Conservation (phyloP, 225 moss, liverwort and hornwort genomes). For the Sphagnum contortum region DNA sequence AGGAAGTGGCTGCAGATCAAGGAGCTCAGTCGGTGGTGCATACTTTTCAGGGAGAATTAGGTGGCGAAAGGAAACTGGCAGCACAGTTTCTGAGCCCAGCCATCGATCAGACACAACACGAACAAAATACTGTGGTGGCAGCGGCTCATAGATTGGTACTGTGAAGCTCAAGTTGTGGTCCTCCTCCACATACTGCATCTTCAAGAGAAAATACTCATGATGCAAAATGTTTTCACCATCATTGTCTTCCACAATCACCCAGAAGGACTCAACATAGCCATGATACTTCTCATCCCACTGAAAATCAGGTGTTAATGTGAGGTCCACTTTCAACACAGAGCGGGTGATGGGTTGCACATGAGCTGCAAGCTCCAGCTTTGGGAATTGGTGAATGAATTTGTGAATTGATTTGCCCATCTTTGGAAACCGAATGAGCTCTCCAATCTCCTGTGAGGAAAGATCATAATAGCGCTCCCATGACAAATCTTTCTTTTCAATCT, state of each 20-base stretch:
- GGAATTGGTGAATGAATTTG: slow-evolving; percentile 88
- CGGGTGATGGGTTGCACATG: slow-evolving; percentile 94
- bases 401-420: slow-evolving; percentile 95
- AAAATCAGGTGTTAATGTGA: slow-evolving; percentile 90
- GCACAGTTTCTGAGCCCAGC: slow-evolving; percentile 87
- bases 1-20: slow-evolving; percentile 88
- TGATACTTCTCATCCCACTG: slow-evolving; percentile 94
- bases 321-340: slow-evolving; percentile 76
- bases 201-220: slow-evolving; percentile 87
- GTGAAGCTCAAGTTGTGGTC: slow-evolving; percentile 89
- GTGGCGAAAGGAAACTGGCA: slow-evolving; percentile 88
- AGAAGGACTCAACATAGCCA: slow-evolving; percentile 94
- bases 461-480: slow-evolving; percentile 96
- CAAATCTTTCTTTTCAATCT: slow-evolving; percentile 88
- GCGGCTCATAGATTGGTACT: slow-evolving; percentile 86
- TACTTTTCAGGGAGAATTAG: slow-evolving; percentile 95
- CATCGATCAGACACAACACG: slow-evolving; percentile 90
- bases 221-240: slow-evolving; percentile 90
- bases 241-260: slow-evolving; percentile 94
- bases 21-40: slow-evolving; percentile 89
- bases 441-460: slow-evolving; percentile 85
- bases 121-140: slow-evolving; percentile 93
- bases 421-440: slow-evolving; percentile 85
- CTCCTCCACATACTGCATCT: slow-evolving; percentile 95
- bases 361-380: slow-evolving; percentile 82